phyloP scores from a whole-genome alignment of 2,329 filamentous ascomycete genomes.

The Alternaria sp. region DNA sequence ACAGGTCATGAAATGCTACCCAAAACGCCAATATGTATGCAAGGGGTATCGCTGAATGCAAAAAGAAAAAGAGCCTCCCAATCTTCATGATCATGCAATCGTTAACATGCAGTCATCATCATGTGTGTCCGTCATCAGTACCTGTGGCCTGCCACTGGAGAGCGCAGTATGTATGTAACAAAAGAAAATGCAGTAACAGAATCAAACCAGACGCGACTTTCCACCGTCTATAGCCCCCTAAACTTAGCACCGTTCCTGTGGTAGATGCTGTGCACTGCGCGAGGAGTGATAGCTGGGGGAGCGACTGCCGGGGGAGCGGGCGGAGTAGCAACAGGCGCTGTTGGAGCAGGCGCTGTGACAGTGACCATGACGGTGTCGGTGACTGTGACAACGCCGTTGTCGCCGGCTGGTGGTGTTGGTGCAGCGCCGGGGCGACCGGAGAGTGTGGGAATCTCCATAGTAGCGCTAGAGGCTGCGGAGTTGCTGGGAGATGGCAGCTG shows the following conservation, averaged over 20 bases:
- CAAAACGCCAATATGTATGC: conserved; percentile 20
- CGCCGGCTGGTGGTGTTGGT: conserved; percentile 11
- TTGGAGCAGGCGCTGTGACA: conserved; percentile 27
- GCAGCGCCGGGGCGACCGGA: conserved; percentile 19
- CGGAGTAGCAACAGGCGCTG: conserved; percentile 1
- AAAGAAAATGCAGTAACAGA: not conserved
- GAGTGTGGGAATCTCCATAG: conserved; percentile 22
- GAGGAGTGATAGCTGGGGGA: conserved; percentile 1
- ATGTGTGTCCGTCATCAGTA: not conserved
- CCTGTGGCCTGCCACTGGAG: conserved; percentile 13
- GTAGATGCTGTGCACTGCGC: conserved; percentile 6
- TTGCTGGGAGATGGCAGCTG: not conserved
- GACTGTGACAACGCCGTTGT: conserved; percentile 24
- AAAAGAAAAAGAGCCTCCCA: not conserved
- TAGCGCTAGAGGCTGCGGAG: not conserved
- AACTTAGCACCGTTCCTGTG: conserved; percentile 34
- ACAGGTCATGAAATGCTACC: not conserved
- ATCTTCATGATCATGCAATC: not conserved
- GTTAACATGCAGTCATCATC: not conserved
- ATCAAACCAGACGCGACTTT: not conserved
- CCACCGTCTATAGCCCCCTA: conserved; percentile 17
- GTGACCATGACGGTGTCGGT: conserved; percentile 37
- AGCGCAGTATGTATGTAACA: not conserved
- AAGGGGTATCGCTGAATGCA: conserved; percentile 19
- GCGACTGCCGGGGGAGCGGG: conserved; percentile 2